Evolutionary conservation across 345 rosid genomes (phyloP).

Genomic region (Hevea brasiliensis): DNA sequence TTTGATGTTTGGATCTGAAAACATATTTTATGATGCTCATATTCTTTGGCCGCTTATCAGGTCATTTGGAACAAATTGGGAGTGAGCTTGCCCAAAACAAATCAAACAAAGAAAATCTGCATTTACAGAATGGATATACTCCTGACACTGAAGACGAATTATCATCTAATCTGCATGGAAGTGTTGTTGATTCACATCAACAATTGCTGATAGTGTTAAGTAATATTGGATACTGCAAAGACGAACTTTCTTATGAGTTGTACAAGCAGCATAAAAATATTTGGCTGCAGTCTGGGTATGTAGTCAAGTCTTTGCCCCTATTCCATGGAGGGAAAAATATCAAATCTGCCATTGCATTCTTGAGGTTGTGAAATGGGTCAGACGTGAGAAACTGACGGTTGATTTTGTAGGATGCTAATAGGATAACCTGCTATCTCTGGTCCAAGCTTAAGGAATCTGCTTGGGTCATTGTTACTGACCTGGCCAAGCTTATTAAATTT

Average conservation of each 20-base stretch:
- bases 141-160: constrained; percentile 44
- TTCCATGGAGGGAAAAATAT: neutral
- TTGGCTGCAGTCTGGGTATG: constrained; percentile 75
- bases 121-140: constrained; percentile 64
- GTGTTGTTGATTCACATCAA: constrained; percentile 69
- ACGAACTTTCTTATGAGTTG: constrained; percentile 76
- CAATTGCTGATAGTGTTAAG: constrained; percentile 78
- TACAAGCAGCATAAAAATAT: constrained; percentile 72
- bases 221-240: constrained; percentile 96
- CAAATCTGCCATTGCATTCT: neutral
- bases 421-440: neutral
- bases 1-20: constrained; percentile 9
- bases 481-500: neutral
- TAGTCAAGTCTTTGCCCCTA: constrained; percentile 10
- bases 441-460: neutral
- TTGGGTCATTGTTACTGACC: neutral
- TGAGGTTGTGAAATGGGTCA: neutral
- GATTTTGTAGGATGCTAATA: neutral
- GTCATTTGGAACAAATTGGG: constrained; percentile 63
- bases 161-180: constrained; percentile 53
- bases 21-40: constrained; percentile 17
- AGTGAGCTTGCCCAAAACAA: constrained; percentile 52
- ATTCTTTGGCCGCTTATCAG: constrained; percentile 33
- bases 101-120: constrained; percentile 47
- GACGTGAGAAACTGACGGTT: neutral